These are phyloP conservation scores for Lodderomyces jiufengensis DNA, from an alignment of 1,139 yeast genomes.

Conservation along the genomic window DNA sequence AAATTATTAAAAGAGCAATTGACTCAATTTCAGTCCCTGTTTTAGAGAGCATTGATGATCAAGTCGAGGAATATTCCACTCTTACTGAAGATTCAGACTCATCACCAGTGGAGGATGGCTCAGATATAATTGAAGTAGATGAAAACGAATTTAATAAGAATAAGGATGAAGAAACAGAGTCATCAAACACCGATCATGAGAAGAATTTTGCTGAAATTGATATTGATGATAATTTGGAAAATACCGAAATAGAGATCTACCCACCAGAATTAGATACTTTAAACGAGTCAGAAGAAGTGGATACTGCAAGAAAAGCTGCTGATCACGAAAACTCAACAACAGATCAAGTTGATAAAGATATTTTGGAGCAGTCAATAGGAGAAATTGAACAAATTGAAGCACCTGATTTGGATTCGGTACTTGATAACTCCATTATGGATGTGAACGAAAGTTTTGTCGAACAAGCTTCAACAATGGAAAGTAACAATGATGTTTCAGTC, in stretches of 20 bases:
- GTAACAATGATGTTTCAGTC: too few relatives aligned
- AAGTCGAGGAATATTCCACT: slow-evolving; percentile 1
- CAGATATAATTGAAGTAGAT: neutral
- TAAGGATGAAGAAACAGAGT: too few relatives aligned
- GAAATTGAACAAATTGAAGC: neutral
- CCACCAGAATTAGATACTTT: neutral
- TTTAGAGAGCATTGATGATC: slow-evolving; percentile 2
- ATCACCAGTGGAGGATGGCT: neutral
- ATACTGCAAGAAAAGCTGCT: neutral
- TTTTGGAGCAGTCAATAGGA: too few relatives aligned
- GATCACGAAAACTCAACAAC: neutral
- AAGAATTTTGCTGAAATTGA: neutral
- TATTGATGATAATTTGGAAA: neutral
- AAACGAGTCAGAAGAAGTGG: neutral
- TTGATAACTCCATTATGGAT: too few relatives aligned
- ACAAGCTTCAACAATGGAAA: too few relatives aligned
- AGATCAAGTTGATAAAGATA: neutral
- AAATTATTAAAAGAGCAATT: neutral
- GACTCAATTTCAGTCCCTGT: slow-evolving; percentile 3
- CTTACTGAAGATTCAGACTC: neutral
- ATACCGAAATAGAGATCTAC: neutral
- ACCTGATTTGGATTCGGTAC: neutral
- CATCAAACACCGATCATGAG: neutral
- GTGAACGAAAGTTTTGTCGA: too few relatives aligned
- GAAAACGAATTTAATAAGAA: too few relatives aligned